These are phyloP conservation scores for Cladosporium sp. DNA, from an alignment of 2,329 filamentous ascomycete species.

Conservation along the genomic window DNA sequence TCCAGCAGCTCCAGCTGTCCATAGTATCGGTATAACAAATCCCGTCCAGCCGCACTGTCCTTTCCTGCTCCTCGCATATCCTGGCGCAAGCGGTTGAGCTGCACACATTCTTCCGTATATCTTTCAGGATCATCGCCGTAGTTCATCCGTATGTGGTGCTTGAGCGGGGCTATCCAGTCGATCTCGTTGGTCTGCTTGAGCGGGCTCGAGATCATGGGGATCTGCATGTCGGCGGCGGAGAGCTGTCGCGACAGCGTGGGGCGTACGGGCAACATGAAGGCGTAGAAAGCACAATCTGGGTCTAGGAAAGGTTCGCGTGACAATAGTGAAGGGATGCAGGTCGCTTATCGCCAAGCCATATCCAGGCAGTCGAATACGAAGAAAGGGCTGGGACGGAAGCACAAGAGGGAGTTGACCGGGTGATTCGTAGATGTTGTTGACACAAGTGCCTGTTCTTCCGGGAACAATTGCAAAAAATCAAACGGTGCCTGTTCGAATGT, in stretches of 20 bases:
- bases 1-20: conserved; percentile 94
- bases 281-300: background rate
- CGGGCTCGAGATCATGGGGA: conserved; percentile 92
- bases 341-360: conserved; percentile 12
- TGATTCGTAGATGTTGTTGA: background rate
- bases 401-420: background rate
- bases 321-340: background rate
- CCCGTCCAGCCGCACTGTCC: conserved; percentile 88
- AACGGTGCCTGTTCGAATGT: background rate
- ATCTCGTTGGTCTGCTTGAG: conserved; percentile 95
- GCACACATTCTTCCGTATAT: conserved; percentile 91
- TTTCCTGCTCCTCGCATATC: conserved; percentile 97
- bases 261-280: conserved; percentile 19
- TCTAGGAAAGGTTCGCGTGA: background rate
- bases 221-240: conserved; percentile 63
- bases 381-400: background rate
- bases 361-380: conserved; percentile 8
- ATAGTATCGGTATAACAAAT: conserved; percentile 95
- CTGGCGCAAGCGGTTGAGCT: conserved; percentile 89
- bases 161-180: conserved; percentile 91
- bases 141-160: conserved; percentile 85
- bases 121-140: conserved; percentile 96
- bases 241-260: conserved; percentile 30
- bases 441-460: background rate
- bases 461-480: background rate